Base-by-base conservation (phyloP, 352 stramenopile genomes). In the Globisporangium megalacanthum region DNA sequence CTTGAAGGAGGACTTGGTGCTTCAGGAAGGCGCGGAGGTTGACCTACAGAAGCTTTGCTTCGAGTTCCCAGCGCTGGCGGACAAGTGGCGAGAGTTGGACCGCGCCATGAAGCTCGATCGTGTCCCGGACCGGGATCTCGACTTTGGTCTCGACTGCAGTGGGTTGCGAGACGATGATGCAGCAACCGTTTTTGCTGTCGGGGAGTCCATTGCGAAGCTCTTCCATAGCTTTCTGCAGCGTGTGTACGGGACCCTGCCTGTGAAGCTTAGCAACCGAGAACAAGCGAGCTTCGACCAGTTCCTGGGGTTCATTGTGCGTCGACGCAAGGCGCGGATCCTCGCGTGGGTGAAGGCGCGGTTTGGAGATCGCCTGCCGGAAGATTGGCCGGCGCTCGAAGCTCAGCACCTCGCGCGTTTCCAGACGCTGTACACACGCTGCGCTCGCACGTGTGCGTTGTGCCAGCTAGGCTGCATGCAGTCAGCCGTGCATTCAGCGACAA, bases 381-480 rank as follows among this genome's bases (percentile, higher is more conserved):
- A 79, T 2, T 87, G 79, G 76, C 75, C 66, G 9, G 53, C 51
- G 4, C 25, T 78, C 0, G 75, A 90, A 54, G 68, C 77, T 15
- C 76, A 86, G 49, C 71, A 66, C 5, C 25, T 86, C 0, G 69
- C 63, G 0, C 57, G 65, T 9, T 74, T 89, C 44, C 66, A 86
- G 46, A 68, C 73, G 25, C 53, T 89, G 10, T 64, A 87, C 11
- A 70, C 65, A 2, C 83, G 83, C 1, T 93, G 83, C 48, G 66
- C 83, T 33, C 73, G 76, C 50, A 61, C 68, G 5, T 93, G 83
- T 49, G 63, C 61, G 3, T 36, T 70, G 0, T 90, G 78, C n/a
- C 70, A 73, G 9, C 60, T 91, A 17, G 77, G 83, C 0, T 93
- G 83, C 22, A 79, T 91, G 75, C 73, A 88, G 42, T 62, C 69